Evolutionary conservation across 306 rosid species (phyloP).

Genomic region (Glycine latifolia): DNA sequence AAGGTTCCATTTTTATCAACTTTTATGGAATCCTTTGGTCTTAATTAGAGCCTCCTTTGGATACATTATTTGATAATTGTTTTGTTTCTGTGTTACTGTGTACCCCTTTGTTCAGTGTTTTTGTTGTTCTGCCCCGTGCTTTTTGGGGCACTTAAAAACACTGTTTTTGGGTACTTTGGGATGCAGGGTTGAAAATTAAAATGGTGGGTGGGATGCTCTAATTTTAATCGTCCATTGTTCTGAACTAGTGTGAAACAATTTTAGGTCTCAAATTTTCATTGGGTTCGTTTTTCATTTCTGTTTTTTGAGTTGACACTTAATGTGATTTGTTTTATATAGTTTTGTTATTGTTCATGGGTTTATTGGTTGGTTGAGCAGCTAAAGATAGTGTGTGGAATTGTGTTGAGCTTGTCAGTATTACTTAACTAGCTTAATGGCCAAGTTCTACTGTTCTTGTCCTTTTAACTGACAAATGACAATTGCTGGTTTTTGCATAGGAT

Average conservation of each 20-base stretch:
- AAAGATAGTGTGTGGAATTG: neutral
- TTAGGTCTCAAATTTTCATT: neutral
- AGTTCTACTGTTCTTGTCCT: too few relatives aligned
- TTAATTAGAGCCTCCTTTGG: neutral
- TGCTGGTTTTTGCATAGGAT: neutral
- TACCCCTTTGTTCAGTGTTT: neutral
- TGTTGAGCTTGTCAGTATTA: slow-evolving; percentile 1
- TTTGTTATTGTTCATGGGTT: neutral
- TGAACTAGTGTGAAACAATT: neutral
- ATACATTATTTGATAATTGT: slow-evolving; percentile 20
- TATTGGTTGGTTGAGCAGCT: neutral
- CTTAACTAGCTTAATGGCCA: neutral
- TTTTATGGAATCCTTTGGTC: slow-evolving; percentile 9
- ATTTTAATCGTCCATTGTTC: neutral
- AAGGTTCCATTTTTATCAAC: slow-evolving; percentile 44
- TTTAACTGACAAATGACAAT: neutral
- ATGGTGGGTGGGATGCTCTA: slow-evolving; percentile 15
- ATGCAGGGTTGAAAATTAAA: slow-evolving; percentile 8
- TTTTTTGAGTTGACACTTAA: neutral
- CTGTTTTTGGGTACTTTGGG: neutral
- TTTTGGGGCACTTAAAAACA: neutral
- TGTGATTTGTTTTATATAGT: neutral
- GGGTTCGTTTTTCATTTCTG: neutral
- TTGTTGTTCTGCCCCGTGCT: neutral
- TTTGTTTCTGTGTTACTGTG: neutral